Percentiles rank a stretch among this genome's conserved stretches.
Conservation (phyloP, 2,329 filamentous ascomycete genomes). For the Trichoderma hamatum region DNA sequence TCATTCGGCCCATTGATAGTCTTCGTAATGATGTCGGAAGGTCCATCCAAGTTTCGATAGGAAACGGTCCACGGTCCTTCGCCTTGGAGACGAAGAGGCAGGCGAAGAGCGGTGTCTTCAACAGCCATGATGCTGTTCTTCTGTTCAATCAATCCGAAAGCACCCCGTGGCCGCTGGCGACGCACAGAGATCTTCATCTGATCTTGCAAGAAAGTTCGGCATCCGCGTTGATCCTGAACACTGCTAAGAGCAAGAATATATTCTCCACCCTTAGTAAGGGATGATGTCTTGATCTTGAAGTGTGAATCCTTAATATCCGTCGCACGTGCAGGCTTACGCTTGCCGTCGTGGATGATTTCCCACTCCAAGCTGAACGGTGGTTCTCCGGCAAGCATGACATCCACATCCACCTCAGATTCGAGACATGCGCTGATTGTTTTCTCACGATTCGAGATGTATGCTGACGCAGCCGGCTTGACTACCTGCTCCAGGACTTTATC, state of each 20-base stretch:
- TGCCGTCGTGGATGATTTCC: conserved; percentile 88
- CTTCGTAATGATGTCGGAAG: conserved; percentile 49
- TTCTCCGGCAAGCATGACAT: conserved; percentile 77
- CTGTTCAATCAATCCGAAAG: conserved; percentile 84
- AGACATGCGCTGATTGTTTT: conserved; percentile 72
- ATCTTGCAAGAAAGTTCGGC: conserved; percentile 82
- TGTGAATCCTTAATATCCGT: conserved; percentile 63
- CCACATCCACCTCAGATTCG: conserved; percentile 75
- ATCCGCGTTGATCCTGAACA: conserved; percentile 83
- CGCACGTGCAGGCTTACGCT: conserved; percentile 69
- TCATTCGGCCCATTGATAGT: conserved; percentile 66
- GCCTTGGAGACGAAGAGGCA: conserved; percentile 85
- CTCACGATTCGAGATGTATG: conserved; percentile 63
- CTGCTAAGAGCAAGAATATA: conserved; percentile 85
- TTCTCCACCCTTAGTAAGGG: conserved; percentile 79
- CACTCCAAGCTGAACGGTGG: conserved; percentile 89
- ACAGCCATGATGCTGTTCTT: conserved; percentile 74
- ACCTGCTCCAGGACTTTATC: conserved; percentile 76
- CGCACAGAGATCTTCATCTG: conserved; percentile 84
- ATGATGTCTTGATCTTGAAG: conserved; percentile 74
- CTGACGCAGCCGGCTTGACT: conserved; percentile 89
- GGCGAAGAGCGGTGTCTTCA: conserved; percentile 70
- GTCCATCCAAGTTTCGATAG: conserved; percentile 69
- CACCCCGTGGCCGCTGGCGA: conserved; percentile 82
- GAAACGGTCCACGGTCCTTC: conserved; percentile 81